Evolutionary conservation across 163 green algal species (phyloP).

Genomic region (Scenedesmus sp.): DNA sequence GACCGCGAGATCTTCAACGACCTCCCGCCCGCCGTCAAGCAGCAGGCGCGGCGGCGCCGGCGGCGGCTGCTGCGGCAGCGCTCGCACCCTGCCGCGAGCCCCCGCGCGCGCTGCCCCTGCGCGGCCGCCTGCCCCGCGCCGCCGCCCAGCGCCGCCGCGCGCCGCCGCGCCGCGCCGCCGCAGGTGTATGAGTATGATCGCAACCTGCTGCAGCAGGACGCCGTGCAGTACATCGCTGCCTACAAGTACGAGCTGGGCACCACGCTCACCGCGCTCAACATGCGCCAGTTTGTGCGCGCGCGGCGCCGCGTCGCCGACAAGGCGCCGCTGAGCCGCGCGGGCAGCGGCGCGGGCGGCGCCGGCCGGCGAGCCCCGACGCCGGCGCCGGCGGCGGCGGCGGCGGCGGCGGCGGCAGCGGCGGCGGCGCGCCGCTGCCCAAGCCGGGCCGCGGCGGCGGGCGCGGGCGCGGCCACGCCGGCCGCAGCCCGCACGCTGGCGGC

Average conservation of each 20-base stretch:
- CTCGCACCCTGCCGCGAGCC: neutral
- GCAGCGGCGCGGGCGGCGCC: slow-evolving; percentile 8
- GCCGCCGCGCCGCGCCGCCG: neutral
- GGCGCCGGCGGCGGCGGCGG: neutral
- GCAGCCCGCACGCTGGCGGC: neutral
- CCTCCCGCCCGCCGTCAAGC: slow-evolving; percentile 74
- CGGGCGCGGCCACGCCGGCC: neutral
- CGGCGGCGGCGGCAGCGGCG: neutral
- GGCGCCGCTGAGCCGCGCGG: neutral
- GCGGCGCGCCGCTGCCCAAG: slow-evolving; percentile 4
- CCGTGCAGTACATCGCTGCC: slow-evolving; percentile 66
- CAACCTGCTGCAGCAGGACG: slow-evolving; percentile 81
- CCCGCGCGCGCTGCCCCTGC: neutral
- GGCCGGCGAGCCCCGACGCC: neutral
- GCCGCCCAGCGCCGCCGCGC: too few relatives aligned
- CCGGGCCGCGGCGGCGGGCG: neutral
- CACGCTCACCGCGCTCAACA: slow-evolving; percentile 71
- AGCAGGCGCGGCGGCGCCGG: slow-evolving; percentile 56
- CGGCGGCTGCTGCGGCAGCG: neutral
- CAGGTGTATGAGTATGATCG: slow-evolving; percentile 90
- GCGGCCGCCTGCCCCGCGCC: too few relatives aligned
- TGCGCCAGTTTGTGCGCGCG: slow-evolving; percentile 67
- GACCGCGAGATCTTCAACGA: slow-evolving; percentile 83
- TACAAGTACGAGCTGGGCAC: slow-evolving; percentile 82
- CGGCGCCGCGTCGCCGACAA: slow-evolving; percentile 9